phyloP scores from a whole-genome alignment of 202 grass and related monocot species.

The Brachypodium distachyon region DNA sequence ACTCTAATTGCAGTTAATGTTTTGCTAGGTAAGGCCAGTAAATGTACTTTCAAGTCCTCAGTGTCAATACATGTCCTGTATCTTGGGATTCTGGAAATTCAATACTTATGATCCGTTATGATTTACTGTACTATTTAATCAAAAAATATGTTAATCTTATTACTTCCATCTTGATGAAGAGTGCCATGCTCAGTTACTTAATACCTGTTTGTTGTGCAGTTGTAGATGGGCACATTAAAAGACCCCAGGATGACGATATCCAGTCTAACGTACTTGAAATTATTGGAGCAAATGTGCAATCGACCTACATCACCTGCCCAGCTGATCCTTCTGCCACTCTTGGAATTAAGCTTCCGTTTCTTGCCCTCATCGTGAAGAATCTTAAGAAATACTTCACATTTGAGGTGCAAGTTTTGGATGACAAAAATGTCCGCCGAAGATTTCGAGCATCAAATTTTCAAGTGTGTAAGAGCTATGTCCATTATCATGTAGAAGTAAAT shows the following conservation, averaged over 20 bases:
- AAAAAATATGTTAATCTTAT: background rate
- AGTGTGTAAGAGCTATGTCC: constrained; percentile 35
- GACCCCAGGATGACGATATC: constrained; percentile 90
- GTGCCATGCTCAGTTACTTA: constrained; percentile 7
- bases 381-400: constrained; percentile 95
- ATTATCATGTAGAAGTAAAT: background rate
- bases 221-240: constrained; percentile 72
- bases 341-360: constrained; percentile 85
- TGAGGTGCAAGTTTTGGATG: constrained; percentile 91
- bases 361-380: constrained; percentile 84
- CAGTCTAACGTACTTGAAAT: constrained; percentile 94
- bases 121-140: background rate
- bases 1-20: background rate
- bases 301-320: constrained; percentile 91
- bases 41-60: background rate
- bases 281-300: constrained; percentile 84
- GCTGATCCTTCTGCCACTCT: constrained; percentile 77
- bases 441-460: constrained; percentile 94
- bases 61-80: background rate
- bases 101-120: background rate
- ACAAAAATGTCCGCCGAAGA: constrained; percentile 84
- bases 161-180: background rate
- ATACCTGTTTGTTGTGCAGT: constrained; percentile 37
- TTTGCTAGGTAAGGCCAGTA: background rate
- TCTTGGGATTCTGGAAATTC: background rate